Conservation (phyloP, 164 flowering plant species). For the Taxillus chinensis region DNA sequence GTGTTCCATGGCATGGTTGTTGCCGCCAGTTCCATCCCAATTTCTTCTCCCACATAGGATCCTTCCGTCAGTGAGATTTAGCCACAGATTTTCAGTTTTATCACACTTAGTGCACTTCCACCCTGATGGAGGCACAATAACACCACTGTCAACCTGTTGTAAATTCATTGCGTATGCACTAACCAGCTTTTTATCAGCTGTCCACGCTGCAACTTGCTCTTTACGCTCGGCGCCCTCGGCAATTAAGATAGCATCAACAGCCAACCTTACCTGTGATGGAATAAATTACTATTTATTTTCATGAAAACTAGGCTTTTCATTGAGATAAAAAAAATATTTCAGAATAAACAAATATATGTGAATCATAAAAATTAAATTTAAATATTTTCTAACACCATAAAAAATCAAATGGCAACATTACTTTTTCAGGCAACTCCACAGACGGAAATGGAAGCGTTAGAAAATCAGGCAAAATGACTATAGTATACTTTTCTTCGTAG, state of each 20-base stretch:
- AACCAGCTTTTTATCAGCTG: conserved; percentile 65
- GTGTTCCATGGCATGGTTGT: conserved; percentile 89
- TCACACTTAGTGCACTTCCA: conserved; percentile 95
- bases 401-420: conserved; percentile 4
- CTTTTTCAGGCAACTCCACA: conserved; percentile 95
- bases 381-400: no score
- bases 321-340: not conserved
- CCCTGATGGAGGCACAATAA: conserved; percentile 74
- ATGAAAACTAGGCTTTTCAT: no score
- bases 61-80: conserved; percentile 90
- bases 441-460: conserved; percentile 81
- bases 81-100: conserved; percentile 89
- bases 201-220: conserved; percentile 84
- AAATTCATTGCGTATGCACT: conserved; percentile 65
- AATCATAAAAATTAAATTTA: no score
- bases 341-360: not conserved
- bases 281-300: not conserved
- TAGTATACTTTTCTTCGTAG: conserved; percentile 58
- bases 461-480: conserved; percentile 70
- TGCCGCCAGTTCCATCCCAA: conserved; percentile 98
- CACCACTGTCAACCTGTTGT: conserved; percentile 68
- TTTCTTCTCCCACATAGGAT: conserved; percentile 93
- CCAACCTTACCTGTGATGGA: conserved; percentile 65
- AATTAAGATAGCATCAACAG: conserved; percentile 71
- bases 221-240: conserved; percentile 84